A percentile compares a stretch with the other conserved stretches of the same genome.
These are phyloP conservation scores for Raphanus sativus DNA, from an alignment of 345 rosid genomes.

Conservation along the genomic window DNA sequence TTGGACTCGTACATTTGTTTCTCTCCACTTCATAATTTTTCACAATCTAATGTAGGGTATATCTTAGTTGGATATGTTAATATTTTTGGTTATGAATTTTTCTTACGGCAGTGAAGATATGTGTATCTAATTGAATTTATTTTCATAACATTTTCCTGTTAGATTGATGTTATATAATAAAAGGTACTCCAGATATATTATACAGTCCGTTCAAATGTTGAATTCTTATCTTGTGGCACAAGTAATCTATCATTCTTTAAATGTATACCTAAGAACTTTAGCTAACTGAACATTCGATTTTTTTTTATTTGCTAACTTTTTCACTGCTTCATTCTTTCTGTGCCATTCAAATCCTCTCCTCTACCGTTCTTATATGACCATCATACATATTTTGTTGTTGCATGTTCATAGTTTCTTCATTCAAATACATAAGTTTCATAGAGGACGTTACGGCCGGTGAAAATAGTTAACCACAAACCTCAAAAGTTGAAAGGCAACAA, in stretches of 20 bases:
- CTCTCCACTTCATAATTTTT: slow-evolving; percentile 2
- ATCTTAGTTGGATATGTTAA: neutral
- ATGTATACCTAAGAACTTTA: neutral
- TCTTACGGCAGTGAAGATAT: too few species aligned
- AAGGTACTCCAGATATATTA: too few species aligned
- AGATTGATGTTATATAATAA: too few species aligned
- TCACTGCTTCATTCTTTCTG: neutral
- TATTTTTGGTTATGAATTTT: too few species aligned
- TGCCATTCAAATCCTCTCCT: slow-evolving; percentile 1
- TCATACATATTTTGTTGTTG: neutral
- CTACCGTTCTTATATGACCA: neutral
- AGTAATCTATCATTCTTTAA: slow-evolving; percentile 6
- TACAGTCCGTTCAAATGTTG: neutral
- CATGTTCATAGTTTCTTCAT: neutral
- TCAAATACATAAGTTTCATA: neutral
- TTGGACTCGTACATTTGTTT: slow-evolving; percentile 20
- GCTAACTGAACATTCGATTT: neutral
- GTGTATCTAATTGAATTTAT: too few species aligned
- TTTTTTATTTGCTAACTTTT: neutral
- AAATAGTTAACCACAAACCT: neutral
- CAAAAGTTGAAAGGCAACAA: slow-evolving; percentile 24
- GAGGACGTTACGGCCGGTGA: neutral
- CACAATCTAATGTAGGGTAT: neutral
- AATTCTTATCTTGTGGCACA: slow-evolving; percentile 19
- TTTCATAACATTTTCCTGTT: too few species aligned